Base-by-base conservation (phyloP, 2,329 filamentous ascomycete genomes). In the Pseudogymnoascus sp. region DNA sequence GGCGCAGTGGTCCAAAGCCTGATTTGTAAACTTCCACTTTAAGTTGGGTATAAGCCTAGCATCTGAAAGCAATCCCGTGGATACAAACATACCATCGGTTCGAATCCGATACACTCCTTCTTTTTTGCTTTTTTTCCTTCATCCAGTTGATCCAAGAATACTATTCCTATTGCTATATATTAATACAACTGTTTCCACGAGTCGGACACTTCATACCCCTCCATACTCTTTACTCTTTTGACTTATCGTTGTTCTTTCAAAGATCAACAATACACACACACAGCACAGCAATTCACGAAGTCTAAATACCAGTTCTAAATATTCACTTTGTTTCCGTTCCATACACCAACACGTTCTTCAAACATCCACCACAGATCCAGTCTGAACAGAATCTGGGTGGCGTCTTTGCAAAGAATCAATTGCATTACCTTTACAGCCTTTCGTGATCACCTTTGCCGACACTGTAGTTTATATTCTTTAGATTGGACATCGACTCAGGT, bases 401-500 rank as follows among this genome's bases (percentile, higher is more conserved):
- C 21, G 44, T 31, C 6, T 50, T 26, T 17, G 1, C 6, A 13
- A 50, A 50, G 6, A 31, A 31, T 31, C n/a, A 13, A 31, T 50
- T 4, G 8, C 13, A 50, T 50, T 50, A 2, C 83, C 66, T 87
- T 87, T 65, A 84, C 84, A 65, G 83, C 84, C 47, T 86, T 87
- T 64, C 84, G 84, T 69, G 84, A 81, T 21, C 21, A 21, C 21
- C 21, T 21, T 21, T 21, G 21, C 21, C 21, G 21, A 21, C 21
- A 21, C 21, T 21, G 21, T 21, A 21, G 21, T 21, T 21, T 73
- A 57, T 41, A 17, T 31, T 63, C 41, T 63, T 61, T 75, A 87
- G 87, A 50, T 90, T 89, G 74, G 87, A 90, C 69, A 87, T 85
- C 39, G 87, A 29, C 7, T 10, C 13, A 10, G 24, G 13, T 10